phyloP scores from a whole-genome alignment of 1,139 yeast species.

The Magnusiomyces paraingens region DNA sequence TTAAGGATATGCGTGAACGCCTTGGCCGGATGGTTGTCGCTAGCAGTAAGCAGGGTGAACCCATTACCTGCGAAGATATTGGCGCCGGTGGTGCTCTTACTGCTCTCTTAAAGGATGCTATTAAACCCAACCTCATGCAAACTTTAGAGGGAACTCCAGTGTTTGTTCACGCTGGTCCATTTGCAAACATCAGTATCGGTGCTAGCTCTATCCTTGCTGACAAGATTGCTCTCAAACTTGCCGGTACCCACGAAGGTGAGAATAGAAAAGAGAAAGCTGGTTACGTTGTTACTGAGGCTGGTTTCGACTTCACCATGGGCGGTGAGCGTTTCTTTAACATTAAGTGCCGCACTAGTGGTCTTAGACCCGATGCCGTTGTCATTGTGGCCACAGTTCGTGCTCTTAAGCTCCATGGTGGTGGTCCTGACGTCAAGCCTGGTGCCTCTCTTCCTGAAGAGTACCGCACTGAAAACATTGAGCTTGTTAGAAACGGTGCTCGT shows the following conservation, averaged over 20 bases:
- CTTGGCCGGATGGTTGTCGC: conserved; percentile 91
- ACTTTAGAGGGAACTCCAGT: conserved; percentile 98
- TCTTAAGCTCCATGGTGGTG: conserved; percentile 95
- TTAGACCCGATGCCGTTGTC: conserved; percentile 85
- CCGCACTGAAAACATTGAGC: conserved; percentile 75
- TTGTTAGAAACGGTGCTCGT: conserved; percentile 77
- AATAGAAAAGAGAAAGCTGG: conserved; percentile 63
- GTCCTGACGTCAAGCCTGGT: conserved; percentile 96
- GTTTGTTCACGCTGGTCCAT: conserved; percentile 97
- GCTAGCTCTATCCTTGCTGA: conserved; percentile 90
- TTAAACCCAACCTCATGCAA: conserved; percentile 97
- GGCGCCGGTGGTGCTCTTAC: conserved; percentile 98
- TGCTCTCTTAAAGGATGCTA: conserved; percentile 92
- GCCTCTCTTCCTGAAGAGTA: conserved; percentile 83
- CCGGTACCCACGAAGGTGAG: conserved; percentile 58
- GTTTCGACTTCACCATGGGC: conserved; percentile 99
- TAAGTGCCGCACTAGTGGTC: conserved; percentile 89
- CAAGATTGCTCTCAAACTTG: conserved; percentile 86
- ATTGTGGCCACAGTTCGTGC: conserved; percentile 98
- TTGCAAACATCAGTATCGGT: conserved; percentile 96
- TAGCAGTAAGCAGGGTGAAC: conserved; percentile 72
- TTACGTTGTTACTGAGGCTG: conserved; percentile 94
- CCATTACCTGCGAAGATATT: conserved; percentile 91
- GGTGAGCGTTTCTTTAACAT: conserved; percentile 96
- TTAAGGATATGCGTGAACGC: conserved; percentile 83